A percentile compares a stretch with the other conserved stretches of the same genome.
Conservation (phyloP, 106 monocot genomes). For the Acanthochlamys bracteata region DNA sequence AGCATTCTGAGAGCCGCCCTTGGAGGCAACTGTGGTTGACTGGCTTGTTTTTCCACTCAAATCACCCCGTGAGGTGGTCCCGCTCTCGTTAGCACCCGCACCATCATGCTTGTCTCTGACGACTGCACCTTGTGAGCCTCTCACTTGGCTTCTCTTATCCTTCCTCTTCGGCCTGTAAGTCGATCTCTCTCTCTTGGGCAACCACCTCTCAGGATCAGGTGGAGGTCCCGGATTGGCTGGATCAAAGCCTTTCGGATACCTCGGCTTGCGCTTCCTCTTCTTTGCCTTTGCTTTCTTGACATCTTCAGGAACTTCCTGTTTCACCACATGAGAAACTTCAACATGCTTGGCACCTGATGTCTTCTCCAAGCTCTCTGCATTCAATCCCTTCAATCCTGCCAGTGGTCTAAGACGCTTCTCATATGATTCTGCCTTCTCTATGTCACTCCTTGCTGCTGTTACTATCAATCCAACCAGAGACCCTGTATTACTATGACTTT, state of each 20-base stretch:
- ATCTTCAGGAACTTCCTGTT: constrained; percentile 47
- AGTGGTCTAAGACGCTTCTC: constrained; percentile 66
- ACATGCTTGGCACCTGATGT: constrained; percentile 68
- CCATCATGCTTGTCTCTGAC: constrained; percentile 62
- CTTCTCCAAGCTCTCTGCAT: constrained; percentile 71
- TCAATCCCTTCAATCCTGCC: constrained; percentile 53
- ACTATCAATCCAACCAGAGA: constrained; percentile 52
- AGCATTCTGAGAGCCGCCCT: constrained; percentile 14
- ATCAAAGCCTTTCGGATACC: constrained; percentile 91
- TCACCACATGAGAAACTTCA: constrained; percentile 28
- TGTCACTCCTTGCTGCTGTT: constrained; percentile 38
- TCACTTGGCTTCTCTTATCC: constrained; percentile 82
- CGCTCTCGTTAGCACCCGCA: constrained; percentile 12
- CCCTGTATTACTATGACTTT: constrained; percentile 22
- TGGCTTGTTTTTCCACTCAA: constrained; percentile 25
- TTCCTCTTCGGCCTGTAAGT: constrained; percentile 87
- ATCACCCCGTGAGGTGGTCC: background rate
- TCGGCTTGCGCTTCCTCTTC: constrained; percentile 90
- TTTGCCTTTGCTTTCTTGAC: constrained; percentile 58
- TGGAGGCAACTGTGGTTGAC: constrained; percentile 11
- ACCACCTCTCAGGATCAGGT: constrained; percentile 95
- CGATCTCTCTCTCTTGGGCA: constrained; percentile 87
- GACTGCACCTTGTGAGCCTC: constrained; percentile 92
- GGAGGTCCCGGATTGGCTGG: constrained; percentile 87
- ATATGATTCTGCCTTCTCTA: constrained; percentile 79